Base-by-base conservation (phyloP, 139 green algal species). In the Asterochloris sp. region DNA sequence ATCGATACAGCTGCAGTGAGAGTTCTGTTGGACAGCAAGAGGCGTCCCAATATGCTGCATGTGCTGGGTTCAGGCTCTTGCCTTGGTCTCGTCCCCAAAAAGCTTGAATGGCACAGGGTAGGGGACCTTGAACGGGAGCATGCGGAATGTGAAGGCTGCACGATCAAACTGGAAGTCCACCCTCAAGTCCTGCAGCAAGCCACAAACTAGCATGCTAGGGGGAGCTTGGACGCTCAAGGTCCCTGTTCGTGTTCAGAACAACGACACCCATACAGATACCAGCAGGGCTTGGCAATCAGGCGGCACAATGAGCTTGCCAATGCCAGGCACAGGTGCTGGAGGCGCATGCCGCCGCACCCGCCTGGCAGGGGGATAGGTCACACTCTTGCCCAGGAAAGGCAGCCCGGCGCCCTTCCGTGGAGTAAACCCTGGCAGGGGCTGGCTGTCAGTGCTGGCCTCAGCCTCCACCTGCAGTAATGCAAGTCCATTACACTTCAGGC, bases 81-180 rank as follows among this genome's bases (percentile, higher is more conserved):
- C 95, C 91, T 99, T 98, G 61, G 88, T 89, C 83, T 99, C 96
- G 84, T 99, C 94, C 0, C 94, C 95, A 62, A 99, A 89, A 15
- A 98, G 84, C 28, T 88, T 85, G 87, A 99, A 99, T 12, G 97
- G 97, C 66, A 99, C 97, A 12, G 96, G 96, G 87, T 99, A 99
- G 11, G 97, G 96, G 1, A 98, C 87, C 61, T 90, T 92, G 87
- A 98, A 97, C 19, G 94, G 93, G 60, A 98, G 86, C 19, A 87
- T 86, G 0, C 89, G 89, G 83, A 98, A 93, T n/a, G 94, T 83
- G 87, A 99, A 99, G 0, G 92, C 94, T 1, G 93, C 94, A 2
- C 76, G 84, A 68, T 95, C 89, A 77, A 98, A 98, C 85, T 95
- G 91, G 84, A 98, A 98, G 87, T 98, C 94, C 10, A 97, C 91